phyloP scores from a whole-genome alignment of 306 rosid species.

The Rosa chinensis region DNA sequence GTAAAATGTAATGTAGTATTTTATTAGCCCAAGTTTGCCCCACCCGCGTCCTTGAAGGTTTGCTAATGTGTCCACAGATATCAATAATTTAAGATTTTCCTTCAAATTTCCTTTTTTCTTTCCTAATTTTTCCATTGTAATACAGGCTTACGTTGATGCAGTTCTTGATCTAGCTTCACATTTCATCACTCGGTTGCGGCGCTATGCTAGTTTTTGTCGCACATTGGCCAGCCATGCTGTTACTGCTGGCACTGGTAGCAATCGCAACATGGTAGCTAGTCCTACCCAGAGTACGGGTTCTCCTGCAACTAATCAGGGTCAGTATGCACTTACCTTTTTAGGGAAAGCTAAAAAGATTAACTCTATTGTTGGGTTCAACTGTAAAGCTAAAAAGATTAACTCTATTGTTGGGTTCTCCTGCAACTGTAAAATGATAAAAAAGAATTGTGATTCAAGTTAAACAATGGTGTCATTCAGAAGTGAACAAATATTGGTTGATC shows the following conservation, averaged over 20 bases:
- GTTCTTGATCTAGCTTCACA: conserved; percentile 98
- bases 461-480: background rate
- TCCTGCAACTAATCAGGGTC: conserved; percentile 88
- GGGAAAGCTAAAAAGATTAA: background rate
- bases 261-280: conserved; percentile 88
- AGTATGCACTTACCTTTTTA: conserved; percentile 26
- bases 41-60: background rate
- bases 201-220: conserved; percentile 99
- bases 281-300: conserved; percentile 86
- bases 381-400: background rate
- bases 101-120: conserved; percentile 4
- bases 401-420: background rate
- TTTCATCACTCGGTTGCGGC: conserved; percentile 94
- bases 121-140: conserved; percentile 25
- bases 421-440: background rate
- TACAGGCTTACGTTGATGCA: conserved; percentile 97
- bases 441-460: background rate
- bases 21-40: background rate
- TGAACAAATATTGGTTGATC: conserved; percentile 6
- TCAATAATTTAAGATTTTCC: background rate
- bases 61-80: background rate
- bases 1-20: background rate
- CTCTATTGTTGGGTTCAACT: background rate
- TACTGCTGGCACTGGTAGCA: conserved; percentile 88
- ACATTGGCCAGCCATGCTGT: conserved; percentile 98